Percentiles rank a stretch among this genome's conserved stretches.
These are phyloP conservation scores for Malassezia sympodialis DNA, from an alignment of 1,284 basidiomycete species.

Conservation along the genomic window DNA sequence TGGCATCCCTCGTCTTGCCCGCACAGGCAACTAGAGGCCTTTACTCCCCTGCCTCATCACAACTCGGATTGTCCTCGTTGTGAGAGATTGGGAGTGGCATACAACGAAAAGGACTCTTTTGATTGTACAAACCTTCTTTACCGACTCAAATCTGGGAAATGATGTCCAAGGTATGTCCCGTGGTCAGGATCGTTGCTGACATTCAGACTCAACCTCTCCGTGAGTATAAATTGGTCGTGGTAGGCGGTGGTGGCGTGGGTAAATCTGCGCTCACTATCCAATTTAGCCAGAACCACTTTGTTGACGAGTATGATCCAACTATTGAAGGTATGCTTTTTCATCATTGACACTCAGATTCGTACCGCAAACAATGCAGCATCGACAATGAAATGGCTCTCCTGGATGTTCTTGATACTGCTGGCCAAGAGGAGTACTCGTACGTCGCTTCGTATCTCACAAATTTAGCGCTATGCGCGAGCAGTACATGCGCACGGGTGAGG, in stretches of 20 bases:
- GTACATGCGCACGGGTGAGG: conserved; percentile 95
- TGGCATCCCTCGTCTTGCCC: background rate
- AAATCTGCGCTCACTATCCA: conserved; percentile 95
- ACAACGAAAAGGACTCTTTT: background rate
- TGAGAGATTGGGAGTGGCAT: background rate
- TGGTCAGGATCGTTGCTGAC: background rate
- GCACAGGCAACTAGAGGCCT: background rate
- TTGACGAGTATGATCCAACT: conserved; percentile 96
- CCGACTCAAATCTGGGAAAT: background rate
- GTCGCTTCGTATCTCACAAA: conserved; percentile 47
- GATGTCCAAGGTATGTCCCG: conserved; percentile 13
- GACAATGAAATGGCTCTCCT: conserved; percentile 95
- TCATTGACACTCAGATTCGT: conserved; percentile 33
- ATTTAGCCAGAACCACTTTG: conserved; percentile 86
- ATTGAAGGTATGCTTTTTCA: conserved; percentile 65
- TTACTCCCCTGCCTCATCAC: background rate
- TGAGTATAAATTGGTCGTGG: conserved; percentile 60
- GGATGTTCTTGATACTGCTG: conserved; percentile 95
- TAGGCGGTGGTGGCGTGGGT: conserved; percentile 93
- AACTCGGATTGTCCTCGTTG: background rate
- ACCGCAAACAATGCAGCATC: conserved; percentile 54
- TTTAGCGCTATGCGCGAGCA: conserved; percentile 88
- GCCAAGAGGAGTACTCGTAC: conserved; percentile 94
- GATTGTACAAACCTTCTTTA: background rate
- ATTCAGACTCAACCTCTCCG: conserved; percentile 53